phyloP scores from a whole-genome alignment of 129 eudicot genomes.

The Flaveria robusta region DNA sequence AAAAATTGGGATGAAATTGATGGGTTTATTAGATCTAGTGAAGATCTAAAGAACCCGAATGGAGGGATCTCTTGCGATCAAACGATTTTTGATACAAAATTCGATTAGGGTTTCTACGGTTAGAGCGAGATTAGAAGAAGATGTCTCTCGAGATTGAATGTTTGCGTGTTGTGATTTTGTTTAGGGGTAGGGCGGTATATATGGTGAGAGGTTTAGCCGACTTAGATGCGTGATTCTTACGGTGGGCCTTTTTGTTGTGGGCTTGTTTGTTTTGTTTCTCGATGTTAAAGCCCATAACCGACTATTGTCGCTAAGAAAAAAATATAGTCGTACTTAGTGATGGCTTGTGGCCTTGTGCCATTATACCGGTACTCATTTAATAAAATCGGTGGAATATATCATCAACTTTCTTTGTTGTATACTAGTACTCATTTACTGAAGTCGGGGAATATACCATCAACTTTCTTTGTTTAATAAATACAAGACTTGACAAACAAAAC shows the following conservation, averaged over 20 bases:
- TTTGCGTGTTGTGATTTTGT: constrained; percentile 10
- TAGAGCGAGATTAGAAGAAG: constrained; percentile 7
- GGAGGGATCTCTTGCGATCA: constrained; percentile 5
- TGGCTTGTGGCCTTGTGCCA: no score
- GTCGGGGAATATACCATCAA: no score
- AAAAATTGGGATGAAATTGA: constrained; percentile 16
- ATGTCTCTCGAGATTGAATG: not conserved
- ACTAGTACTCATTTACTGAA: no score
- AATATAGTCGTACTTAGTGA: no score
- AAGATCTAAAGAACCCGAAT: constrained; percentile 29
- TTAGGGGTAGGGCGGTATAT: constrained; percentile 26
- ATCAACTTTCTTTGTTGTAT: no score
- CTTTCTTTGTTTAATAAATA: no score
- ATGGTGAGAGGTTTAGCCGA: constrained; percentile 28
- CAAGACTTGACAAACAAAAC: no score
- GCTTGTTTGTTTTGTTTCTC: not conserved
- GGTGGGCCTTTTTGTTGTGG: constrained; percentile 12
- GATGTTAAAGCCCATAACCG: not conserved
- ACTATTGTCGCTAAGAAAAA: no score
- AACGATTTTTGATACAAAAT: not conserved
- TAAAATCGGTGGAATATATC: no score
- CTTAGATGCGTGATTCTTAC: constrained; percentile 24
- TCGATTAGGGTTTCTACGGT: constrained; percentile 39
- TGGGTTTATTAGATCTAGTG: constrained; percentile 27
- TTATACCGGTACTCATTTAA: no score